Evolutionary conservation across 83 land plant species (phyloP), one percentile per base, ranked within the genome.

Genomic region (Thuja plicata): DNA sequence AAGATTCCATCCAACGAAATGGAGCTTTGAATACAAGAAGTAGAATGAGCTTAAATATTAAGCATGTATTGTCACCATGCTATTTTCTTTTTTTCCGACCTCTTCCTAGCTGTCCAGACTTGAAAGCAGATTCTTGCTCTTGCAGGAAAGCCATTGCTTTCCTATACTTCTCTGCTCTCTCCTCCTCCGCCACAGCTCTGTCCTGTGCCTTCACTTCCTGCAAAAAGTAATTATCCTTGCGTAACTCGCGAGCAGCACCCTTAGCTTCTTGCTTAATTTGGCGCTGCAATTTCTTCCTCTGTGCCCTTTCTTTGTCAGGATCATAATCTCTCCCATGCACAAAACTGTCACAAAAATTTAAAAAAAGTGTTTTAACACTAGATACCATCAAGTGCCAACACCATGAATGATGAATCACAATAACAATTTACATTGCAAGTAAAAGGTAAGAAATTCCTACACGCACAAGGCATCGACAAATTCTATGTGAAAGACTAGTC

Each of bases 321-420:
- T 98, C 99, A 88, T 98, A 98, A 87, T 97, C 94, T 89, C 95
- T 93, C 8, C 99, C 99, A 88, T 94, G 93, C 10, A 94, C 97
- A 96, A 89, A 98, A 91, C 99, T 98, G 99, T 77, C 88, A 87
- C 70, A 41, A 52, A 50, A 52, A 17, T 43, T 2, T 84, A 86
- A 50, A 79, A 81, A 27, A 46, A 41, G 54, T 86, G 38, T n/a
- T 40, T 40, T 19, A 86, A 19, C 45, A 10, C 35, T n/a, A 86
- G 45, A 73, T 27, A 45, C 17, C 37, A 87, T 48, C 45, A 57
- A 48, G 12, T 62, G 62, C 43, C 41, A 57, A 55, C 30, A 66
- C 27, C 21, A 55, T 73, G 77, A 34, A 62, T 13, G 84, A 87
- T 17, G n/a, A n/a, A 17, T 37, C 10, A 45, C 2, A 24, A 80